phyloP scores from a whole-genome alignment of 139 green algal genomes.

The Marvania coccoides region DNA sequence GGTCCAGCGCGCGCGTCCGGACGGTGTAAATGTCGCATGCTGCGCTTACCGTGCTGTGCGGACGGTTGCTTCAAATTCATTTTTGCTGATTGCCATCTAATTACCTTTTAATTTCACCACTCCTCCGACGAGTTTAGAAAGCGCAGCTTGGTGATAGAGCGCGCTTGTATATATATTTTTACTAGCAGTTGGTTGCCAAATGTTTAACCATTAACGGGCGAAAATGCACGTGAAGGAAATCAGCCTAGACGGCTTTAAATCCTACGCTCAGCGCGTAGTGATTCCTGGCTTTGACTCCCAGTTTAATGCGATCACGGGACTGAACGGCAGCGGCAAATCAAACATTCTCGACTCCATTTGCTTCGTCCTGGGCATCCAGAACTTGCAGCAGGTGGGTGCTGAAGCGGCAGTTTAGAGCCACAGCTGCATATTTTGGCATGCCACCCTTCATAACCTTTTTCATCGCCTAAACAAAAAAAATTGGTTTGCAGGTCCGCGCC shows the following conservation, averaged over 20 bases:
- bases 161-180: too few species aligned
- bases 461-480: background rate
- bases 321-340: constrained; percentile 97
- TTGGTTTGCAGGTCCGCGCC: constrained; percentile 73
- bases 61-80: too few species aligned
- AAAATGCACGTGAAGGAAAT: constrained; percentile 94
- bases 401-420: background rate
- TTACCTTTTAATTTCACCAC: too few species aligned
- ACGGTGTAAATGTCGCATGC: too few species aligned
- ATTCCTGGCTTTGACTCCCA: constrained; percentile 82
- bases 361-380: constrained; percentile 97
- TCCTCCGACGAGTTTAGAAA: too few species aligned
- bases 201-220: background rate
- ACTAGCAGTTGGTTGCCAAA: too few species aligned
- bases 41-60: too few species aligned
- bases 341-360: constrained; percentile 99
- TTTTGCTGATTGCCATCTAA: too few species aligned
- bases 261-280: constrained; percentile 83
- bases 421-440: background rate
- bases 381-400: constrained; percentile 70
- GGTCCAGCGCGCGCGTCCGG: too few species aligned
- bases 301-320: constrained; percentile 98
- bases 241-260: constrained; percentile 98
- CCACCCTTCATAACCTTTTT: background rate
- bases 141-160: too few species aligned